Conservation (phyloP, 1,284 basidiomycete species). For the Ganoderma meredithae region DNA sequence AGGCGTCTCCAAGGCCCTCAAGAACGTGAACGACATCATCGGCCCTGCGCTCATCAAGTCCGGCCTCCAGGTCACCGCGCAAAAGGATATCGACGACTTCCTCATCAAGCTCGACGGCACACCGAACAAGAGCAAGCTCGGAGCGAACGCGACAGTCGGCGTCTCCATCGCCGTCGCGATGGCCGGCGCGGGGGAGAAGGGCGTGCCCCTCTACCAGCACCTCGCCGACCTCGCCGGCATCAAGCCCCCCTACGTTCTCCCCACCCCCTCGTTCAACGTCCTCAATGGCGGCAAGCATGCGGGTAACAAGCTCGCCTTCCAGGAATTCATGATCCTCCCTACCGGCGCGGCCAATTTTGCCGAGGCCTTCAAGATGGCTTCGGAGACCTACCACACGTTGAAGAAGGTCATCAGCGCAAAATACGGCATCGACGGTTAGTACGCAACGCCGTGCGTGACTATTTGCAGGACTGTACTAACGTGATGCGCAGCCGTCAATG, state of each 20-base stretch:
- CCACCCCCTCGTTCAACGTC: conserved; percentile 96
- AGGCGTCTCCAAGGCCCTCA: conserved; percentile 95
- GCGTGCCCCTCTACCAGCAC: conserved; percentile 96
- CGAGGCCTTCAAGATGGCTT: conserved; percentile 98
- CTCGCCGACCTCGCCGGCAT: conserved; percentile 95
- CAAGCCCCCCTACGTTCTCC: conserved; percentile 92
- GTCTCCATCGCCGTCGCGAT: conserved; percentile 96
- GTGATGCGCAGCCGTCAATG: conserved; percentile 83
- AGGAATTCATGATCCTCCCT: conserved; percentile 99
- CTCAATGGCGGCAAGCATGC: conserved; percentile 99
- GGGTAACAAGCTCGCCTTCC: conserved; percentile 99
- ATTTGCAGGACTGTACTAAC: background rate
- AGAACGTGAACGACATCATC: conserved; percentile 94
- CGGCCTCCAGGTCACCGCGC: conserved; percentile 86
- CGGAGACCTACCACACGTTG: conserved; percentile 97
- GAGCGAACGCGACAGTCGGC: conserved; percentile 99
- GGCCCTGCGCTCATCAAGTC: conserved; percentile 91
- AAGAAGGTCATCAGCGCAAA: conserved; percentile 99
- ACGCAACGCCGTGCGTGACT: no score
- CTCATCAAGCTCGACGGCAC: conserved; percentile 99
- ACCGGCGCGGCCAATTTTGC: conserved; percentile 92
- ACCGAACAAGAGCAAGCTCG: conserved; percentile 99
- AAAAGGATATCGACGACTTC: conserved; percentile 98
- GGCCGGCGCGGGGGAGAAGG: conserved; percentile 95
- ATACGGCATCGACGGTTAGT: conserved; percentile 96